Evolutionary conservation across 2,329 filamentous ascomycete genomes (phyloP), one percentile per base, ranked within the genome.

Genomic region (Elsinoe necatrix): DNA sequence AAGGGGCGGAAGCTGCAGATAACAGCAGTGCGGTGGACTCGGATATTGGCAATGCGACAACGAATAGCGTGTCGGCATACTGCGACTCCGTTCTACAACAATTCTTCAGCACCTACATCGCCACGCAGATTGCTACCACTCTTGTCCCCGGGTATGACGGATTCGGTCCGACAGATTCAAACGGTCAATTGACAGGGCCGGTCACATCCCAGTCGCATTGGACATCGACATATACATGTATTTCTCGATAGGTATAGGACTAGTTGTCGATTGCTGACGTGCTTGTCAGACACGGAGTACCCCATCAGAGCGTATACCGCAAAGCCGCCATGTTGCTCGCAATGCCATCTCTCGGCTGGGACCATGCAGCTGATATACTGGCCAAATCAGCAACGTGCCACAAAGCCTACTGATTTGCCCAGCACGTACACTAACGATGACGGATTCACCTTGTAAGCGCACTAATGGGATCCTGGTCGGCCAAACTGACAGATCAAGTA

Each of bases 111-210:
- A 52, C 48, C 14, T 52, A 52, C 20, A n/a, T 39, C 18, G 48
- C 48, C 6, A 57, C 54, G 2, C 31, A 50, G 35, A 35, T 60
- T 18, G 58, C 58, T 14, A 60, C 52, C 20, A 60, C 56, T 25
- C 48, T 57, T 3, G 45, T 54, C 34, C 57, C 58, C 20, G 57
- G 58, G 54, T 60, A 60, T 37, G 58, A 60, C 56, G 58, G 58
- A 1, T 60, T 56, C 42, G 58, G 58, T 45, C 56, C 58, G 8
- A 60, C 58, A 11, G 56, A 60, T 27, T 56, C 56, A 12, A 21
- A 45, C 37, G 58, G 58, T 5, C 23, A 29, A 21, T 20, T 60
- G 34, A 60, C 52, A 18, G 58, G 58, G 27, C 48, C 55, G 16
- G 56, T 60, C 11, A 60, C 58, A 5, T 58, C 58, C 4, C 52